These are phyloP conservation scores for Auricularia sp. DNA, from an alignment of 768 basidiomycete species.

Conservation along the genomic window DNA sequence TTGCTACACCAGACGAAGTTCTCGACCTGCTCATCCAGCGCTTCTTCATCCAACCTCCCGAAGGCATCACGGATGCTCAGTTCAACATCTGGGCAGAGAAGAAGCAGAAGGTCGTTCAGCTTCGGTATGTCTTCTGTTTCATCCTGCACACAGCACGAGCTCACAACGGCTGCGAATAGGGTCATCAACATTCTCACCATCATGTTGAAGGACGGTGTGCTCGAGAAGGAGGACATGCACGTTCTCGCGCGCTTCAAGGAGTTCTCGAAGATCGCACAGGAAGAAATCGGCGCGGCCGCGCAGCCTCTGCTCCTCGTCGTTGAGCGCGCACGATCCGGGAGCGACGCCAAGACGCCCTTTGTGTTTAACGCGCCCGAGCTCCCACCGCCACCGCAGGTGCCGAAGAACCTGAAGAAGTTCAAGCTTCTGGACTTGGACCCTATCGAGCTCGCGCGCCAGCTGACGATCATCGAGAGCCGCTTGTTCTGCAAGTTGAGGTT, in stretches of 20 bases:
- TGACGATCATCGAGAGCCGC: slow-evolving; percentile 83
- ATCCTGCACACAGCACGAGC: slow-evolving; percentile 2
- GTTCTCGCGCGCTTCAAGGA: slow-evolving; percentile 76
- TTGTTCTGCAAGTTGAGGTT: slow-evolving; percentile 82
- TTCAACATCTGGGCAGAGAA: slow-evolving; percentile 68
- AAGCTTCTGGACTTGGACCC: slow-evolving; percentile 82
- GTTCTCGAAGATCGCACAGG: slow-evolving; percentile 48
- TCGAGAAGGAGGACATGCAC: slow-evolving; percentile 79
- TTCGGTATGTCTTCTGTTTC: slow-evolving; percentile 47
- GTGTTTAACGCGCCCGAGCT: slow-evolving; percentile 40
- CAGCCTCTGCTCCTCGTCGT: slow-evolving; percentile 67
- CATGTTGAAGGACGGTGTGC: slow-evolving; percentile 74
- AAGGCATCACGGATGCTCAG: slow-evolving; percentile 50
- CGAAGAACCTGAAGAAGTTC: slow-evolving; percentile 59
- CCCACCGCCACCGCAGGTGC: slow-evolving; percentile 68
- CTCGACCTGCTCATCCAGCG: slow-evolving; percentile 73
- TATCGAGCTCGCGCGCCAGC: slow-evolving; percentile 81
- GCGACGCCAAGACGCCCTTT: slow-evolving; percentile 44
- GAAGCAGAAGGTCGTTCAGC: slow-evolving; percentile 80
- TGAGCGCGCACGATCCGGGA: slow-evolving; percentile 59
- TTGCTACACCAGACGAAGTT: slow-evolving; percentile 73
- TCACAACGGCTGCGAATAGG: slow-evolving; percentile 26
- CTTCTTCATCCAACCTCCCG: slow-evolving; percentile 72
- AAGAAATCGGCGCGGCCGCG: slow-evolving; percentile 61
- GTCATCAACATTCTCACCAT: slow-evolving; percentile 86